Base-by-base conservation (phyloP, 2,329 filamentous ascomycete genomes). In the Apiospora rasikravindrae region DNA sequence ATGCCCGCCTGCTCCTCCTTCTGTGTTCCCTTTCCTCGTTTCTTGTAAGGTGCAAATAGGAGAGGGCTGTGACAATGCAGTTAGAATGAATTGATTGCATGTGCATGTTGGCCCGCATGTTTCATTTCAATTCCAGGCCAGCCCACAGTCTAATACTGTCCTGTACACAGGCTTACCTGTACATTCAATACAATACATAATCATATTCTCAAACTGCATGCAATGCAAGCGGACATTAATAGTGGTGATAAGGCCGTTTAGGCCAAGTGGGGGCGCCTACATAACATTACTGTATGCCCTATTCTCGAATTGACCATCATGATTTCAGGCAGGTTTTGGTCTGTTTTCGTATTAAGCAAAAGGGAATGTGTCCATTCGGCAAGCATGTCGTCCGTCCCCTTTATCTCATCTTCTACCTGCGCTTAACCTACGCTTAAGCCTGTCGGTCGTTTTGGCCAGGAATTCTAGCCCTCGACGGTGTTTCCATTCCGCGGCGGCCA, bases 161-260 rank as follows among this genome's bases (percentile, higher is more conserved):
- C 16, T 33, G 26, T 57, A 37, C 33, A 37, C 33, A 37, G 33
- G 33, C 33, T 7, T 37, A 6, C n/a, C 29, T 11, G 19, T 40
- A 64, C 57, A 13, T 40, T n/a, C 33, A 40, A n/a, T 64, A 37
- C 33, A 37, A 1, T 6, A 37, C 5, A 7, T 37, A 37, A 37
- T 37, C 33, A 37, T 37, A 64, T 40, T 22, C 37, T 64, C 19
- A 64, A 37, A n/a, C 57, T 40, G 57, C 57, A 64, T 64, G 57
- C 57, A 64, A 64, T 64, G 57, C 57, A 64, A 64, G 33, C 57
- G 57, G 57, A 64, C 57, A 64, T 64, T 64, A 64, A 64, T 64
- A 64, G 57, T 24, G n/a, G 22, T 24, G 13, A 42, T 10, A 64
- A 40, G 57, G 57, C 57, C 57, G 57, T 64, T 64, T 64, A 33